Base-by-base conservation (phyloP, 768 basidiomycete genomes). In the Candolleomyces aberdarensis region DNA sequence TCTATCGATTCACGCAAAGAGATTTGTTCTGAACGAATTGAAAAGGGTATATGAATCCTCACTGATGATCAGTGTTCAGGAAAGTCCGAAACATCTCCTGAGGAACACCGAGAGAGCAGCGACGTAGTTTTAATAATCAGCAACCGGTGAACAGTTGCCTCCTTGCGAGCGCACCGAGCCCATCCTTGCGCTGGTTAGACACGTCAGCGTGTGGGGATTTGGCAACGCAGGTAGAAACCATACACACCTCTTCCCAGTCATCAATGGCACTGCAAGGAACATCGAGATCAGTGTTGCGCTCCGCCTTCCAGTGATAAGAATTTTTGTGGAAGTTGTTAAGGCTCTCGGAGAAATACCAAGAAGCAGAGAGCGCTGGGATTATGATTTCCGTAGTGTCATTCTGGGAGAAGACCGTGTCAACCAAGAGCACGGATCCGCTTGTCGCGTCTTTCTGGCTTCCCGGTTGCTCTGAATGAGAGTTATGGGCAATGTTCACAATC, bases 261-360 rank as follows among this genome's bases (percentile, higher is more conserved):
- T 56, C 54, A 56, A 56, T 54, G 14, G 54, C 54, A 40, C 54
- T 56, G n/a, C 36, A 36, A 11, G 54, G 54, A 6, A 56, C 54
- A 56, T 56, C 54, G 20, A 56, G 39, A 43, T 41, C 54, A 19
- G 39, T 19, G 17, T 40, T 13, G 20, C 29, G n/a, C 15, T 43
- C 39, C 54, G 40, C 22, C 20, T 36, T 19, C 54, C 54, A 56
- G 41, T n/a, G 54, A 53, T 29, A 53, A 13, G 52, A 53, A 39
- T 22, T 7, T 32, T 31, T 32, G 15, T 11, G n/a, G 22, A 19
- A 19, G 13, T 31, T 39, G 32, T 43, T 40, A 22, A 39, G 13
- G 36, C 20, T 39, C 17, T 13, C 54, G 54, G 54, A 54, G 40
- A 56, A 43, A 43, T 56, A 56, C 31, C 54, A 43, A n/a, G 54